Evolutionary conservation across 768 basidiomycete genomes (phyloP).

Genomic region (Naematelia aurantialba): DNA sequence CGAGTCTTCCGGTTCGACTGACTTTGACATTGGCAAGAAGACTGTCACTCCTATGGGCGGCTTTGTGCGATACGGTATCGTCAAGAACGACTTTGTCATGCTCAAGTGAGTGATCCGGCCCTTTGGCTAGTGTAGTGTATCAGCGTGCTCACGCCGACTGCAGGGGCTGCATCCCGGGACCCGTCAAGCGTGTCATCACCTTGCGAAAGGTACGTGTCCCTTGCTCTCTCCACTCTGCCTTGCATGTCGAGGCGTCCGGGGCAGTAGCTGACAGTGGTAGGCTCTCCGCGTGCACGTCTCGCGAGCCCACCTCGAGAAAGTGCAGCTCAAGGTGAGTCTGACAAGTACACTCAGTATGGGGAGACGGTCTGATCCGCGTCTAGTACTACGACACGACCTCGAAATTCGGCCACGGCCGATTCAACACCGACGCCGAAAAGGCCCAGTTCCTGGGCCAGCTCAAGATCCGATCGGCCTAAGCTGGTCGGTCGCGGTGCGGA

Average conservation of each 20-base stretch:
- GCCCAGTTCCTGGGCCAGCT: conserved; percentile 68
- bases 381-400: conserved; percentile 97
- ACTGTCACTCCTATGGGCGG: conserved; percentile 94
- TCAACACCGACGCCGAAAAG: conserved; percentile 98
- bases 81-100: conserved; percentile 97
- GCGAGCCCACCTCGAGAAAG: conserved; percentile 87
- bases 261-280: too few species aligned
- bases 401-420: conserved; percentile 94
- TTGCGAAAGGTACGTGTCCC: conserved; percentile 97
- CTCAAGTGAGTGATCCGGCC: too few species aligned
- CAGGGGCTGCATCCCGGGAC: conserved; percentile 90
- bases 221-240: too few species aligned
- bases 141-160: too few species aligned
- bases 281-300: conserved; percentile 88
- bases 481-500: too few species aligned
- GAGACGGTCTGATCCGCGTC: not conserved
- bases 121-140: too few species aligned
- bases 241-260: too few species aligned
- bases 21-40: conserved; percentile 66
- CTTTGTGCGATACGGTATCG: conserved; percentile 92
- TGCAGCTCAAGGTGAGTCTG: conserved; percentile 62
- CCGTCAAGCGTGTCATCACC: conserved; percentile 96
- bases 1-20: conserved; percentile 82
- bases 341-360: not conserved
- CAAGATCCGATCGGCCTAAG: conserved; percentile 53